Evolutionary conservation across 805 yeast species (phyloP), one percentile per base, ranked within the genome.

Genomic region (Starmera pachycereana): DNA sequence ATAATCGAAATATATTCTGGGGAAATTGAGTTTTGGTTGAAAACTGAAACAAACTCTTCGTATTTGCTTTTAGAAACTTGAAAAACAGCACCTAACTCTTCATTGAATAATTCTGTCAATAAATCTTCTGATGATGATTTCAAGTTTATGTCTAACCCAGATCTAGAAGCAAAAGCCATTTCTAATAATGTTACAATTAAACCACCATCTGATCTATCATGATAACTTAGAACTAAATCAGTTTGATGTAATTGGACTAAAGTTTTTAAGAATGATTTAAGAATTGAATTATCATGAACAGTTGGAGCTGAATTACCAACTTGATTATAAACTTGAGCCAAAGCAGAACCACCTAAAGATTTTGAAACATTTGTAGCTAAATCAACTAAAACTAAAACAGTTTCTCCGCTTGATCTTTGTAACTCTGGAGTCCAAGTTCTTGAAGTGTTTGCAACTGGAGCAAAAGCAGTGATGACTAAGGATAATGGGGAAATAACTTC

Each of bases 161-260:
- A 74, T 66, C 97, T 79, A 29, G 90, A 89, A 35, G 97, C 96
- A 65, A 92, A 92, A 1, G 96, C 95, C 97, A 92, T 92, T 67
- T 92, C 98, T 35, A 82, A 65, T 36, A 85, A 67, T 9, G 97
- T 80, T 35, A 83, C 79, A 43, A 89, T 66, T 56, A 90, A 69
- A 57, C 98, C 98, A 72, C 98, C 98, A 61, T 92, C 98, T 18
- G 96, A 85, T 54, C 90, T 72, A 62, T 92, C 98, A 58, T 92
- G 98, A 66, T 92, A 92, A 4, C 97, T 84, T 56, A 80, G 70
- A 12, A 92, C 89, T 34, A 72, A 44, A 38, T 74, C 70, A 30
- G 58, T 48, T 52, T 74, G 69, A 58, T 92, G 99, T 54, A 92
- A 69, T n/a, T 66, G 71, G 43, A 81, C 68, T 44, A 86, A 64